phyloP scores from a whole-genome alignment of 305 asterid species.

The Solanum aculeatissimum region DNA sequence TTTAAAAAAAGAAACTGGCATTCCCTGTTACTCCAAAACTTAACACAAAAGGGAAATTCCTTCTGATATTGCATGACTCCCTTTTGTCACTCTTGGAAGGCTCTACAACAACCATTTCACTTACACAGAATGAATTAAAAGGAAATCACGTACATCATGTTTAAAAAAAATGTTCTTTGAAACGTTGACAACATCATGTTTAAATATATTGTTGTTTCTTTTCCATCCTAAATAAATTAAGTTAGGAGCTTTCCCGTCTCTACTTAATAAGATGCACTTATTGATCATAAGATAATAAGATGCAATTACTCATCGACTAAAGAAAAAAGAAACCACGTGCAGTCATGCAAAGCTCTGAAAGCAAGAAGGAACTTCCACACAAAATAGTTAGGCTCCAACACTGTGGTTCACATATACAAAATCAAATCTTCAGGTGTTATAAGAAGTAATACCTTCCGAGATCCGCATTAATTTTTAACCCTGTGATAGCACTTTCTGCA shows the following conservation, averaged over 20 bases:
- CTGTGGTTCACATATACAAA: not conserved
- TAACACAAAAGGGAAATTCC: not conserved
- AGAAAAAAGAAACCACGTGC: not conserved
- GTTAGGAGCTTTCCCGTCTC: not conserved
- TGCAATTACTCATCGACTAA: not conserved
- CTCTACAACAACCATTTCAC: not conserved
- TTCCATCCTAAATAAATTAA: not conserved
- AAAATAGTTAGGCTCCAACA: not conserved
- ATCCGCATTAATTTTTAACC: conserved; percentile 85
- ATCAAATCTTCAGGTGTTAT: conserved; percentile 6
- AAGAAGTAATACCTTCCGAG: conserved; percentile 44
- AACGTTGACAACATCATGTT: not conserved
- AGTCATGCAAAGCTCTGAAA: not conserved
- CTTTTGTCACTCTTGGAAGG: not conserved
- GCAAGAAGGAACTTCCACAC: not conserved
- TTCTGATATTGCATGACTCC: not conserved
- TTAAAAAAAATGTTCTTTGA: not conserved
- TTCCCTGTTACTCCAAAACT: not conserved
- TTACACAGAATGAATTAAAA: not conserved
- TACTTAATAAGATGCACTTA: not conserved
- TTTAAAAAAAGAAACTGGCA: not conserved
- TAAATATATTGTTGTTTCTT: not conserved
- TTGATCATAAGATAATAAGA: not conserved
- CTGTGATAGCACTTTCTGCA: conserved; percentile 95
- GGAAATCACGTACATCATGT: not conserved